Percentiles rank a stretch among this genome's conserved stretches.
phyloP scores from a whole-genome alignment of 2,329 filamentous ascomycete genomes.

The Penicillium sclerotiorum region DNA sequence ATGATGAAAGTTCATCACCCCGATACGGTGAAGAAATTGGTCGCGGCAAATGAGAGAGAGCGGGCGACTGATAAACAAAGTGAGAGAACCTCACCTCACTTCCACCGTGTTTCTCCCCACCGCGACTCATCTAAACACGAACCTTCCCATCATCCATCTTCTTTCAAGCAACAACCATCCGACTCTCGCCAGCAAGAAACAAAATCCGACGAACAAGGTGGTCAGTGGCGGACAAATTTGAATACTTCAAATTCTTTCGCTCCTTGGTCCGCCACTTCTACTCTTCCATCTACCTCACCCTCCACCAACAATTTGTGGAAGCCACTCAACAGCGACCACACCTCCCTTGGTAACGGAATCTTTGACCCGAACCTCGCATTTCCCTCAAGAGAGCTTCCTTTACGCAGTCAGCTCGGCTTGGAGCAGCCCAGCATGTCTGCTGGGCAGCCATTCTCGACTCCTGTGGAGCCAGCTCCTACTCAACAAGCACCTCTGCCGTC shows the following conservation, averaged over 20 bases:
- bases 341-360: slow-evolving; percentile 65
- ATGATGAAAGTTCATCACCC: slow-evolving; percentile 65
- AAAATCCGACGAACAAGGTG: slow-evolving; percentile 36
- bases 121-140: slow-evolving; percentile 3
- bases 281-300: slow-evolving; percentile 36
- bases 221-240: slow-evolving; percentile 43
- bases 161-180: slow-evolving; percentile 11
- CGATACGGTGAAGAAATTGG: slow-evolving; percentile 53
- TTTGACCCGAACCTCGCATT: slow-evolving; percentile 59
- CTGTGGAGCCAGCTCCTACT: slow-evolving; percentile 38
- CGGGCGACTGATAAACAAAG: slow-evolving; percentile 37
- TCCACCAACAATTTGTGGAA: slow-evolving; percentile 61
- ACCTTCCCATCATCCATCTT: slow-evolving; percentile 12
- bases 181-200: slow-evolving; percentile 30
- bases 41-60: slow-evolving; percentile 40
- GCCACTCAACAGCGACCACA: slow-evolving; percentile 56
- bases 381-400: slow-evolving; percentile 46
- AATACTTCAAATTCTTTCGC: slow-evolving; percentile 40
- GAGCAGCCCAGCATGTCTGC: slow-evolving; percentile 42
- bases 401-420: slow-evolving; percentile 44
- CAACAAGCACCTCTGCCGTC: slow-evolving; percentile 42
- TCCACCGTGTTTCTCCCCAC: slow-evolving; percentile 36
- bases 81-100: slow-evolving; percentile 22
- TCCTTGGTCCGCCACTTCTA: slow-evolving; percentile 40
- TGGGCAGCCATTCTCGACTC: slow-evolving; percentile 33